Conservation (phyloP, 768 basidiomycete species). For the Infundibulicybe gibba region DNA sequence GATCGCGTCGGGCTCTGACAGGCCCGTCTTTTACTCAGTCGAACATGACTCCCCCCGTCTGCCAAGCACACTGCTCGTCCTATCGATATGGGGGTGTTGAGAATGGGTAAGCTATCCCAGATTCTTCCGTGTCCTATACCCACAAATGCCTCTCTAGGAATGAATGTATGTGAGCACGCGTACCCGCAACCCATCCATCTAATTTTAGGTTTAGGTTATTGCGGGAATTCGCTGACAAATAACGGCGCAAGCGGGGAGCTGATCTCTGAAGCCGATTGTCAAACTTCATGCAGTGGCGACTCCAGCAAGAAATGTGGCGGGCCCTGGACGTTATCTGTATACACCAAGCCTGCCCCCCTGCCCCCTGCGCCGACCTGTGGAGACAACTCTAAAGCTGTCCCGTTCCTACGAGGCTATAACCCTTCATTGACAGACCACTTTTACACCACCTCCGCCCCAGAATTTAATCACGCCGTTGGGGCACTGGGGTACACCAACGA, state of each 20-base stretch:
- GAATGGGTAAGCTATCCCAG: conserved; percentile 18
- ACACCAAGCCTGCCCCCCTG: conserved; percentile 12
- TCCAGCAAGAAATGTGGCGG: conserved; percentile 11
- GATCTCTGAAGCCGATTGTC: conserved; percentile 16
- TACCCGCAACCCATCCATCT: not conserved
- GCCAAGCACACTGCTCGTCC: conserved; percentile 22
- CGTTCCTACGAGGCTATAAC: too few relatives aligned
- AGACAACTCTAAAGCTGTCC: too few relatives aligned
- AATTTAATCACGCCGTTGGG: too few relatives aligned
- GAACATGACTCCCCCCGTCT: conserved; percentile 27
- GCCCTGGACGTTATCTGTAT: conserved; percentile 13
- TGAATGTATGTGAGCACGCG: conserved; percentile 7
- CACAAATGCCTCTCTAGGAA: too few relatives aligned
- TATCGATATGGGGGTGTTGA: conserved; percentile 28
- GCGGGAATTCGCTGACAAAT: conserved; percentile 21
- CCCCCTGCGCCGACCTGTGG: too few relatives aligned
- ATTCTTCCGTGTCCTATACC: not conserved
- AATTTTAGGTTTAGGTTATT: conserved; percentile 14
- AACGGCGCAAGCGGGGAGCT: conserved; percentile 25
- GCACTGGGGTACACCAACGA: too few relatives aligned
- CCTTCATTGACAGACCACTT: too few relatives aligned
- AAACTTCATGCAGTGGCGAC: conserved; percentile 13
- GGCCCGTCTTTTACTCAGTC: conserved; percentile 16
- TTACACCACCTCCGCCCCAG: too few relatives aligned
- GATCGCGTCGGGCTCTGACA: conserved; percentile 26